Base-by-base conservation (phyloP, 129 eudicot species). In the Flaveria linearis region DNA sequence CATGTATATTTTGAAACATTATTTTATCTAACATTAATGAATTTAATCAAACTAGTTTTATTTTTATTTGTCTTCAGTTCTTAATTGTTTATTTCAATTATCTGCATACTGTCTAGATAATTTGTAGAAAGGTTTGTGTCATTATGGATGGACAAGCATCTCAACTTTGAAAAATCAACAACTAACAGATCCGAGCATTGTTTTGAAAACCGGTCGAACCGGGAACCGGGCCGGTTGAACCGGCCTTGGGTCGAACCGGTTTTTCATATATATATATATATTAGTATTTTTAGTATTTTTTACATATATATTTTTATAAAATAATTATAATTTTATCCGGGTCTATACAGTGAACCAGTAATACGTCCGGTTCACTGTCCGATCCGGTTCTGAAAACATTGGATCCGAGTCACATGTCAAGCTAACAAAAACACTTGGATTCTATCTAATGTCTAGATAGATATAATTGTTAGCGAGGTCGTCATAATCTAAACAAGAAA, bases 81-180 rank as follows among this genome's bases (percentile, higher is more conserved):
- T 7, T 66, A 39, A 25, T 1, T 66, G 71, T 39, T 20, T 20
- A 20, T 36, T 18, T 66, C 17, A 9, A 1, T 11, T 61, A 61
- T 4, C 42, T 61, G 39, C 30, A 13, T 26, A 63, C 16, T 26
- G 8, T 20, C 26, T 67, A 1, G 45, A 42, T 8, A 67, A 42
- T 46, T 3, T 69, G 60, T 60, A 25, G 7, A 69, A 5, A 69
- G 6, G 53, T 69, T 69, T 69, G 60, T 43, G 39, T 68, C 73
- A 20, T 1, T 45, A 36, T 69, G 74, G 61, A 69, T 60, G 3
- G 60, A 49, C 39, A 69, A 7, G 2, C 17, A 17, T 43, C 26
- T 47, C 11, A 69, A 69, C n/a, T 69, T 69, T 69, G 74, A 23
- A 23, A 70, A 70, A 15, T 25, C 74, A 25, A 70, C 74, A 23